Evolutionary conservation across 1,139 yeast genomes (phyloP).

Genomic region (Taphrina pruni): DNA sequence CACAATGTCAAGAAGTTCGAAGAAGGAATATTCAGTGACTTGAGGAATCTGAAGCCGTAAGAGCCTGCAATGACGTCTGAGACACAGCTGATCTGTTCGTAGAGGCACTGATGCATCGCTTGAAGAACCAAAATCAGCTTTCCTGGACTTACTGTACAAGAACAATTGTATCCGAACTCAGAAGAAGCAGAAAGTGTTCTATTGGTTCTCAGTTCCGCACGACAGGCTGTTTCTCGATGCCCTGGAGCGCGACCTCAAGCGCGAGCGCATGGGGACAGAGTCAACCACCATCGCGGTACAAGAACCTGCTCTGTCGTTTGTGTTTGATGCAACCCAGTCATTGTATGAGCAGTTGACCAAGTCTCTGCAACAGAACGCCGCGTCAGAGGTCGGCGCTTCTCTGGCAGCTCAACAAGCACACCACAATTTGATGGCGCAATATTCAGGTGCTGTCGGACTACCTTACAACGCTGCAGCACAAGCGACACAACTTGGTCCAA

Average conservation of each 20-base stretch:
- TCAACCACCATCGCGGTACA: conserved; percentile 54
- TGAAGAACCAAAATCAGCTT: conserved; percentile 86
- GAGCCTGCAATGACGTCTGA: background rate
- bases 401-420: conserved; percentile 40
- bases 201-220: conserved; percentile 96
- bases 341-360: conserved; percentile 53
- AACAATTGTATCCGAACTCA: conserved; percentile 91
- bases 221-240: conserved; percentile 94
- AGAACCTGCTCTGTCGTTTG: conserved; percentile 56
- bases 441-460: conserved; percentile 2
- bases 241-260: conserved; percentile 85
- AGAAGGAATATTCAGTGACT: conserved; percentile 92
- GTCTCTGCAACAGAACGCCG: conserved; percentile 45
- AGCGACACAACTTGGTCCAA: conserved; percentile 14
- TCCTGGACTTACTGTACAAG: conserved; percentile 80
- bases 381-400: conserved; percentile 43
- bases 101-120: conserved; percentile 72
- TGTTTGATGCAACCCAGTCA: conserved; percentile 52
- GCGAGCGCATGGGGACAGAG: conserved; percentile 58
- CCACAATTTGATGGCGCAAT: conserved; percentile 21
- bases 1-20: conserved; percentile 91
- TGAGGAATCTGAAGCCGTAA: conserved; percentile 76
- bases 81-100: background rate
- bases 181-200: conserved; percentile 94
- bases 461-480: conserved; percentile 1